These are phyloP conservation scores for Erythrophleum fordii DNA, from an alignment of 306 rosid genomes.

Conservation along the genomic window DNA sequence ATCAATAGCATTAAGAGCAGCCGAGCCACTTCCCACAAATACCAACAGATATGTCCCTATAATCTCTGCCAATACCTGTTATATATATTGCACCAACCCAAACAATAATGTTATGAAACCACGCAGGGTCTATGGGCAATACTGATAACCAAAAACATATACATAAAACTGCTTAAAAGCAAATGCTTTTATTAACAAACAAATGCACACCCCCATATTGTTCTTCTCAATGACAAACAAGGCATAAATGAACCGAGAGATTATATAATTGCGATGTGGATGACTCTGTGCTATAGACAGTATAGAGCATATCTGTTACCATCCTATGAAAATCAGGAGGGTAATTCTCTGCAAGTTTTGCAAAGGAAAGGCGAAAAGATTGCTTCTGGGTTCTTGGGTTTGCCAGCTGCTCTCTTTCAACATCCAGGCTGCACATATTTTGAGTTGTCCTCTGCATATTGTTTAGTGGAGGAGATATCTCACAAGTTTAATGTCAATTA, in stretches of 20 bases:
- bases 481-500: neutral
- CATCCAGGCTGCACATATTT: slow-evolving; percentile 3
- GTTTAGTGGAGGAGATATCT: neutral
- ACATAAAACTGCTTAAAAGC: too few relatives aligned
- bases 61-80: slow-evolving; percentile 73
- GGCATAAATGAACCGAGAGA: neutral
- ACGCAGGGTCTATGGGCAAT: too few relatives aligned
- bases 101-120: neutral
- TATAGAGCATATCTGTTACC: slow-evolving; percentile 39
- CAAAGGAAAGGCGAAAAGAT: neutral
- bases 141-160: too few relatives aligned
- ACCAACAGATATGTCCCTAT: slow-evolving; percentile 77
- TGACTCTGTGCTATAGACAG: neutral
- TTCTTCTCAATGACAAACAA: neutral
- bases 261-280: too few relatives aligned
- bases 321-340: slow-evolving; percentile 59
- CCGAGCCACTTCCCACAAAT: slow-evolving; percentile 76
- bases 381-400: slow-evolving; percentile 23
- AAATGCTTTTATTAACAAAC: neutral
- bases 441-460: slow-evolving; percentile 37
- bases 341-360: slow-evolving; percentile 39
- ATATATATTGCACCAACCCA: neutral
- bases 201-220: neutral
- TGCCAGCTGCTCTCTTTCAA: slow-evolving; percentile 30
- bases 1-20: slow-evolving; percentile 58